A percentile compares a stretch with the other conserved stretches of the same genome.
phyloP scores from a whole-genome alignment of 2,329 filamentous ascomycete species.

The Falciphora oryzae region DNA sequence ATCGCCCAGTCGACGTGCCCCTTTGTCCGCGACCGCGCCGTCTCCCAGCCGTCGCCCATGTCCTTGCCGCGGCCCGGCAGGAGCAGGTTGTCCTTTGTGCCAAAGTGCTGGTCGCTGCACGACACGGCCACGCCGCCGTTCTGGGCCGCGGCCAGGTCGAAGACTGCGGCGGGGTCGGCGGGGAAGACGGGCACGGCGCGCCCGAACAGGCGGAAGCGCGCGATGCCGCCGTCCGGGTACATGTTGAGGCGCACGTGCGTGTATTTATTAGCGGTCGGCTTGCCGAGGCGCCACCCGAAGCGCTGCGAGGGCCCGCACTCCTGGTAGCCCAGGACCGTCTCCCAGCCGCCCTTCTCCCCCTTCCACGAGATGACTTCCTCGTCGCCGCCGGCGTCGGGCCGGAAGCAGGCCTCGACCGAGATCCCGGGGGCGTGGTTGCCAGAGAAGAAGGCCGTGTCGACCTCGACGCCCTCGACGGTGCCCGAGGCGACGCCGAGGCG shows the following conservation, averaged over 20 bases:
- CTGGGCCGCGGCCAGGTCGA: conserved; percentile 72
- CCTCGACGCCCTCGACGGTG: conserved; percentile 66
- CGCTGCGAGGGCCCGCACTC: conserved; percentile 69
- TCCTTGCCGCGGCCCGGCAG: conserved; percentile 51
- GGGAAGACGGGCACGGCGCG: conserved; percentile 73
- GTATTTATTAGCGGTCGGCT: conserved; percentile 58
- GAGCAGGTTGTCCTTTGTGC: conserved; percentile 50
- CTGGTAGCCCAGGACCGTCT: conserved; percentile 62
- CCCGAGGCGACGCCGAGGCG: conserved; percentile 65
- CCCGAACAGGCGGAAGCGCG: conserved; percentile 72
- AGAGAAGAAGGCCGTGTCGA: conserved; percentile 76
- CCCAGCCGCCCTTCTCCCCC: conserved; percentile 57
- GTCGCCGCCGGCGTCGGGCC: conserved; percentile 40
- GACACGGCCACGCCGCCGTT: conserved; percentile 71
- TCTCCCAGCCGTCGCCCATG: conserved; percentile 90
- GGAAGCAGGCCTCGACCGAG: conserved; percentile 71
- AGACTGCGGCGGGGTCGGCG: conserved; percentile 54
- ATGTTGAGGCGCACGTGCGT: conserved; percentile 77
- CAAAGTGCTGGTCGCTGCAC: conserved; percentile 81
- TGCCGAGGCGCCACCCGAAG: conserved; percentile 64
- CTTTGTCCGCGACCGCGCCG: conserved; percentile 64
- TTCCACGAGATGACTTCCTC: conserved; percentile 59
- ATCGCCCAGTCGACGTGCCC: conserved; percentile 78
- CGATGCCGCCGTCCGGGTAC: conserved; percentile 82
- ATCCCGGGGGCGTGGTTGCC: conserved; percentile 78